A percentile compares a stretch with the other conserved stretches of the same genome.
These are phyloP conservation scores for Amylostereum areolatum DNA, from an alignment of 1,284 basidiomycete species.

Conservation along the genomic window DNA sequence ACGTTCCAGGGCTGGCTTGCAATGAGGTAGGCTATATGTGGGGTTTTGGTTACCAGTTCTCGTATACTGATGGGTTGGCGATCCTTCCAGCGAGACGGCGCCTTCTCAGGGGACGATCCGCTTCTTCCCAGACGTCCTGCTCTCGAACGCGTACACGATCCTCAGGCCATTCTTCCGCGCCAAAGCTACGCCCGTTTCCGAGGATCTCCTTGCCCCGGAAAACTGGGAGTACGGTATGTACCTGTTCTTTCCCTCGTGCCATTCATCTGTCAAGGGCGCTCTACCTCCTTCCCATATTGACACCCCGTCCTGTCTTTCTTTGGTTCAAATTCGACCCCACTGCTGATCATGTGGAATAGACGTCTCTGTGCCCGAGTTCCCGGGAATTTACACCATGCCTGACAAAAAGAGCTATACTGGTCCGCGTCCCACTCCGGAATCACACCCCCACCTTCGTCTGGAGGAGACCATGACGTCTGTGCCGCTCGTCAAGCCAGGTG, in stretches of 20 bases:
- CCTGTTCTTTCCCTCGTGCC: not conserved
- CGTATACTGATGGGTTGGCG: not conserved
- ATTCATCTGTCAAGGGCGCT: too few species aligned
- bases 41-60: not conserved
- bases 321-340: too few species aligned
- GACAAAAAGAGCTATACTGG: conserved; percentile 41
- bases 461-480: conserved; percentile 70
- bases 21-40: conserved; percentile 38
- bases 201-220: conserved; percentile 43
- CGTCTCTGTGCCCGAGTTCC: conserved; percentile 50
- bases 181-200: conserved; percentile 31
- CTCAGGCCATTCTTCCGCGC: conserved; percentile 80
- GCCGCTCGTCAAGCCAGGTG: conserved; percentile 72
- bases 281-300: too few species aligned
- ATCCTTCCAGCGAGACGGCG: conserved; percentile 48
- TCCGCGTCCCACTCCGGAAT: conserved; percentile 42
- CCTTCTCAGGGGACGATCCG: conserved; percentile 74
- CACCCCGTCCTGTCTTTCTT: too few species aligned
- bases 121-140: conserved; percentile 70
- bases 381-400: conserved; percentile 39
- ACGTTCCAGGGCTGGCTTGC: conserved; percentile 80
- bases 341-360: conserved; percentile 29
- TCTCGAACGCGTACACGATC: conserved; percentile 77
- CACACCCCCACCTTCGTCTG: conserved; percentile 67
- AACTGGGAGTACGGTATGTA: conserved; percentile 71